These are phyloP conservation scores for Lolium multiflorum DNA, from an alignment of 176 grass and related monocot genomes.

Conservation along the genomic window DNA sequence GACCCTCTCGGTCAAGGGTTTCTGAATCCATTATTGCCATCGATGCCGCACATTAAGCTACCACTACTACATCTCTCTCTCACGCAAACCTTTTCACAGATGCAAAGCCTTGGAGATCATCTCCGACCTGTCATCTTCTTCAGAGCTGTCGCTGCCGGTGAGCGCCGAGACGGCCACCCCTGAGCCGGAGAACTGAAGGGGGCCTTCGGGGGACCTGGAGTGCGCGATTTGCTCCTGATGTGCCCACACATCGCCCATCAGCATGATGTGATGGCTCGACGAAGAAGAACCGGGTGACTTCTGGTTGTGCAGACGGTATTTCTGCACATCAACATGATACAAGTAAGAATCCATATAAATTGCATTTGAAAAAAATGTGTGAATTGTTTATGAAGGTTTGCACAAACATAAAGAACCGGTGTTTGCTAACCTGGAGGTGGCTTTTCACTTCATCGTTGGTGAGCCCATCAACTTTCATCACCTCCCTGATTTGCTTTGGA, in stretches of 20 bases:
- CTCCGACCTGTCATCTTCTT: conserved; percentile 76
- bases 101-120: conserved; percentile 34
- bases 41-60: conserved; percentile 31
- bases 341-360: conserved; percentile 13
- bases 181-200: conserved; percentile 65
- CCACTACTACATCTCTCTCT: conserved; percentile 45
- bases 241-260: conserved; percentile 60
- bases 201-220: conserved; percentile 73
- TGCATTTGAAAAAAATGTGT: too few relatives aligned
- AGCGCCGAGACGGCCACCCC: conserved; percentile 53
- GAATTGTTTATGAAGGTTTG: background rate
- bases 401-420: background rate
- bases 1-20: background rate
- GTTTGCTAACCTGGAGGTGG: conserved; percentile 84
- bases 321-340: conserved; percentile 61
- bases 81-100: background rate
- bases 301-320: conserved; percentile 88
- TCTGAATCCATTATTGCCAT: conserved; percentile 44
- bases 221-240: conserved; percentile 64
- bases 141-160: conserved; percentile 59
- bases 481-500: conserved; percentile 95
- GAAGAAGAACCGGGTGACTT: conserved; percentile 35
- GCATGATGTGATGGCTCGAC: conserved; percentile 41
- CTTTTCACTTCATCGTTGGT: conserved; percentile 99
- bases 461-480: conserved; percentile 97